Conservation (phyloP, 306 rosid species). For the Citrullus mucosospermus region DNA sequence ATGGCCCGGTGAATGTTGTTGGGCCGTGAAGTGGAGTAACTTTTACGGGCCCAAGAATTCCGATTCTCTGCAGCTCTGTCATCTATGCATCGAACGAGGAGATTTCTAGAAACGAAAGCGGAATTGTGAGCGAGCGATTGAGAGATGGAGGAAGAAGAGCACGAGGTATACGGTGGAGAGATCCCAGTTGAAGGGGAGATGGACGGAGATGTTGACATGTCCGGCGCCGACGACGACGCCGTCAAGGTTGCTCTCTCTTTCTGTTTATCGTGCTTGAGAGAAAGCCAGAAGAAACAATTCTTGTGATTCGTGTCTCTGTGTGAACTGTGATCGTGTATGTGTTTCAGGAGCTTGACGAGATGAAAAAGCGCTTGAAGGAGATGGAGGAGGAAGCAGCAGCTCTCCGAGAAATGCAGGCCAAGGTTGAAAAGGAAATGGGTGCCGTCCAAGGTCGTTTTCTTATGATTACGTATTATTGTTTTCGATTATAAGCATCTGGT, state of each 20-base stretch:
- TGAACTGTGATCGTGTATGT: neutral
- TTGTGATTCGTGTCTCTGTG: neutral
- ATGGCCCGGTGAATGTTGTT: neutral
- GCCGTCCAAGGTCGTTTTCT: slow-evolving; percentile 66
- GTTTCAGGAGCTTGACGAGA: slow-evolving; percentile 69
- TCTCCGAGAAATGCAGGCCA: slow-evolving; percentile 94
- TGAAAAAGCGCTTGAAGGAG: slow-evolving; percentile 86
- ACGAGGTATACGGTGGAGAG: slow-evolving; percentile 93
- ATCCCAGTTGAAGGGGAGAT: slow-evolving; percentile 73
- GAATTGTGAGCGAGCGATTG: neutral
- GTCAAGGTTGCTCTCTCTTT: slow-evolving; percentile 37
- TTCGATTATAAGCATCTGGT: neutral
- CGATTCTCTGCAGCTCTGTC: neutral
- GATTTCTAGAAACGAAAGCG: slow-evolving; percentile 1
- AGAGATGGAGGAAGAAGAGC: slow-evolving; percentile 86
- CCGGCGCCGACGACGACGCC: slow-evolving; percentile 65
- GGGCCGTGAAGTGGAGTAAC: neutral
- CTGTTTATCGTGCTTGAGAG: neutral
- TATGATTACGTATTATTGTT: neutral
- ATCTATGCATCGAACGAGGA: slow-evolving; percentile 2
- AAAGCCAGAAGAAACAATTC: neutral
- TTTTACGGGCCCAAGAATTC: neutral
- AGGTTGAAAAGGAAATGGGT: slow-evolving; percentile 95
- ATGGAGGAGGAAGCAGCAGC: slow-evolving; percentile 99
- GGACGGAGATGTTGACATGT: slow-evolving; percentile 65